phyloP scores from a whole-genome alignment of 495 filamentous ascomycete genomes.

The Penicillium salamii region DNA sequence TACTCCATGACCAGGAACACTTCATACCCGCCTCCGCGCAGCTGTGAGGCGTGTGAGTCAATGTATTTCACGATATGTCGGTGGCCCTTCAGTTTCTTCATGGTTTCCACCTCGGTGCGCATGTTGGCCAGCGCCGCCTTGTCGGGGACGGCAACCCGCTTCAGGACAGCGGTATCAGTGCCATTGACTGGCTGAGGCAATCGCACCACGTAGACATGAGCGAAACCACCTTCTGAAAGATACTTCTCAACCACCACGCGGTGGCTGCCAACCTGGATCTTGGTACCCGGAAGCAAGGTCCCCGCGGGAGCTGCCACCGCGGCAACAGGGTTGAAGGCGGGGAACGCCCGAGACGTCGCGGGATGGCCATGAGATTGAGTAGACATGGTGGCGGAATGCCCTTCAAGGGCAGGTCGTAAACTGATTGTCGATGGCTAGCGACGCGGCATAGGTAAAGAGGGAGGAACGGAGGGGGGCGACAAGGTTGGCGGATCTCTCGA shows the following conservation, averaged over 20 bases:
- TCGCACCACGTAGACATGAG: slow-evolving; percentile 95
- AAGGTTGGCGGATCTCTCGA: slow-evolving; percentile 13
- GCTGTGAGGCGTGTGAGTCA: slow-evolving; percentile 93
- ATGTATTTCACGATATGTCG: slow-evolving; percentile 95
- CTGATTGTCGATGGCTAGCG: slow-evolving; percentile 16
- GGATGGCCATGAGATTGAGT: slow-evolving; percentile 33
- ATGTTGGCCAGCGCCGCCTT: slow-evolving; percentile 90
- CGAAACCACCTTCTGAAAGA: slow-evolving; percentile 96
- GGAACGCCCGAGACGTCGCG: slow-evolving; percentile 29
- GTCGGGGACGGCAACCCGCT: slow-evolving; percentile 96
- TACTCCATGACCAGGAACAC: slow-evolving; percentile 99
- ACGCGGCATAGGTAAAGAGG: slow-evolving; percentile 26
- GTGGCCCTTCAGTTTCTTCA: slow-evolving; percentile 98
- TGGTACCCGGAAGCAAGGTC: slow-evolving; percentile 89
- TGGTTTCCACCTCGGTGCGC: slow-evolving; percentile 98
- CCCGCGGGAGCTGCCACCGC: slow-evolving; percentile 65
- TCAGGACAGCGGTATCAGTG: slow-evolving; percentile 83
- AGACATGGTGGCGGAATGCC: slow-evolving; percentile 34
- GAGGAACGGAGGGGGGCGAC: slow-evolving; percentile 3
- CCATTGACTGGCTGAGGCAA: slow-evolving; percentile 74
- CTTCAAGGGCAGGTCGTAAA: slow-evolving; percentile 24
- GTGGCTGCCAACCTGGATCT: slow-evolving; percentile 91
- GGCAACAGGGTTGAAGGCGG: slow-evolving; percentile 39
- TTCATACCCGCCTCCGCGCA: slow-evolving; percentile 91
- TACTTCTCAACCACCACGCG: slow-evolving; percentile 97